Base-by-base conservation (phyloP, 2,329 filamentous ascomycete genomes). In the Botrytis fragariae region DNA sequence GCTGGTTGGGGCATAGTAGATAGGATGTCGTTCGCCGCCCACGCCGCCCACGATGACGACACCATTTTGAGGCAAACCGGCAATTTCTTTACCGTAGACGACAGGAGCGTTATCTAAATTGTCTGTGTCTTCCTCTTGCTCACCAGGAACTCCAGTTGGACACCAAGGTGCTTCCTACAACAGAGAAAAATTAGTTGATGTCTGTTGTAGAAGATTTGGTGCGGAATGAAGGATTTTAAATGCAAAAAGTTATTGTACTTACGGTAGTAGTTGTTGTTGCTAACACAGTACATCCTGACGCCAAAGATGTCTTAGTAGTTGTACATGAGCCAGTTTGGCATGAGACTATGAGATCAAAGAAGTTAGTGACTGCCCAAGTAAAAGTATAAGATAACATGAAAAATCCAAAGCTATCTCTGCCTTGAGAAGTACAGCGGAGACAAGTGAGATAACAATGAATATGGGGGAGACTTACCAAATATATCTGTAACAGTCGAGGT, bases 401-500 rank as follows among this genome's bases (percentile, higher is more conserved):
- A 35, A 37, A 22, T 9, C 0, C 1, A 57, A 59, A 59, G 44
- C 16, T 59, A 10, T n/a, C 48, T 51, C 25, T 32, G 29, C 29
- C 18, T 59, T 60, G 57, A 20, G 32, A 22, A 37, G 32, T 14
- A 14, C 37, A 25, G 18, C 5, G 22, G 14, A n/a, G 25, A 8
- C 37, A 62, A 8, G 16, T 14, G 39, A 4, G 14, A 4, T 2
- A 18, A 29, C 25, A 37, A 9, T 8, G 10, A 1, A 61, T 18
- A 20, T 39, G 25, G 18, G 10, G 25, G 18, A 14, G 16, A 29
- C 60, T 25, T 42, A 62, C 60, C 60, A 29, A 62, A 67, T 54
- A 54, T 54, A 22, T 67, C 64, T 54, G 64, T 67, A 35, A 67
- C 44, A 32, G 64, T 67, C 8, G 22, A n/a, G 37, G 64, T 67